Percentiles rank a stretch among this genome's conserved stretches.
Evolutionary conservation across 2,329 filamentous ascomycete genomes (phyloP).

Genomic region (Rutstroemia sp.): DNA sequence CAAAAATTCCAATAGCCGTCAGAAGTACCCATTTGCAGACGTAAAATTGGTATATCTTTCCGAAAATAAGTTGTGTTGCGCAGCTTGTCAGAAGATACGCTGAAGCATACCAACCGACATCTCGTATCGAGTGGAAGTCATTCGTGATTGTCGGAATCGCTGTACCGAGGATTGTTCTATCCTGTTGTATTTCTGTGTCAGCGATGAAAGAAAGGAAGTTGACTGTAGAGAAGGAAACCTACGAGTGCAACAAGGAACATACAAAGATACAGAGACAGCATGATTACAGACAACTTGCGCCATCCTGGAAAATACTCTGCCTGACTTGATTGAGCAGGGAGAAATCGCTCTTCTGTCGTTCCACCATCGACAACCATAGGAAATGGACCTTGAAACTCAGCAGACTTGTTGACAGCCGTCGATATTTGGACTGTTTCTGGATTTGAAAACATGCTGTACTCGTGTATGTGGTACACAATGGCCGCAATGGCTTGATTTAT

Average conservation of each 20-base stretch:
- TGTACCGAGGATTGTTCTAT: conserved; percentile 32
- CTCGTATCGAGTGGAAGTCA: conserved; percentile 33
- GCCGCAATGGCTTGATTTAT: neutral
- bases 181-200: conserved; percentile 11
- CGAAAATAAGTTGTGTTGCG: conserved; percentile 24
- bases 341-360: too few species aligned
- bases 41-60: conserved; percentile 29
- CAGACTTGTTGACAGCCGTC: too few species aligned
- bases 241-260: neutral
- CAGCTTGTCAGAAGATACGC: conserved; percentile 32
- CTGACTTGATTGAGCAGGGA: neutral
- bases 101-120: conserved; percentile 40
- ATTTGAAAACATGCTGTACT: neutral
- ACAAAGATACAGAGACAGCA: neutral
- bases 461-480: neutral
- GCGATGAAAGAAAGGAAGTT: neutral
- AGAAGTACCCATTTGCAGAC: conserved; percentile 27
- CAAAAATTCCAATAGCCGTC: conserved; percentile 28
- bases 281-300: neutral
- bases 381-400: too few species aligned
- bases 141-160: conserved; percentile 33
- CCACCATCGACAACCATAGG: too few species aligned
- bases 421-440: neutral
- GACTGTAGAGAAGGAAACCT: neutral
- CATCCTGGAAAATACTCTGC: neutral